These are phyloP conservation scores for Xylogone sp. DNA, from an alignment of 2,329 filamentous ascomycete genomes.

Conservation along the genomic window DNA sequence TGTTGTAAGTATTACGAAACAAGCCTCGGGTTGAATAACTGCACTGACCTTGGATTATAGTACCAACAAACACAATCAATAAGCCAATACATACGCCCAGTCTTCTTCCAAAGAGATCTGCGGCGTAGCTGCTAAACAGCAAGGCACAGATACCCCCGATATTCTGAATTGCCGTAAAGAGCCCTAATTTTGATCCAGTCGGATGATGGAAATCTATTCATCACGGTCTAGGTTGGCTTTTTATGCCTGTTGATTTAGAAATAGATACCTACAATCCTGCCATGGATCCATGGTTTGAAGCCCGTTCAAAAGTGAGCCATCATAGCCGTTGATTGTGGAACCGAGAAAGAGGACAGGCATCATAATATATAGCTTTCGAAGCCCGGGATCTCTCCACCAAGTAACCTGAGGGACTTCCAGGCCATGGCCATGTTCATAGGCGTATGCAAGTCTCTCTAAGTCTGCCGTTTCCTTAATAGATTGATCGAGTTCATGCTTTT, in stretches of 20 bases:
- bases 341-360: conserved; percentile 31
- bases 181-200: conserved; percentile 30
- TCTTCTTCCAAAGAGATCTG: conserved; percentile 39
- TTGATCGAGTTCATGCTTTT: background rate
- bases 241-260: background rate
- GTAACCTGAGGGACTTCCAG: conserved; percentile 12
- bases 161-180: conserved; percentile 38
- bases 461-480: conserved; percentile 7
- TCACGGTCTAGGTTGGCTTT: background rate
- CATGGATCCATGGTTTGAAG: conserved; percentile 39
- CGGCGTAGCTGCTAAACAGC: conserved; percentile 38
- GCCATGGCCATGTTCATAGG: background rate
- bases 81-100: conserved; percentile 39
- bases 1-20: background rate
- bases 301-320: conserved; percentile 39
- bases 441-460: conserved; percentile 5
- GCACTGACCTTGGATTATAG: conserved; percentile 28
- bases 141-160: conserved; percentile 40
- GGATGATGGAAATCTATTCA: conserved; percentile 18
- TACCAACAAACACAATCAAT: conserved; percentile 35
- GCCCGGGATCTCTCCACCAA: conserved; percentile 29
- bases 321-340: conserved; percentile 34
- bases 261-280: conserved; percentile 29
- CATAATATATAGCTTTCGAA: conserved; percentile 28
- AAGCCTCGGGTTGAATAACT: too few relatives aligned